Conservation (phyloP, 345 rosid species). For the Anacardium occidentale region DNA sequence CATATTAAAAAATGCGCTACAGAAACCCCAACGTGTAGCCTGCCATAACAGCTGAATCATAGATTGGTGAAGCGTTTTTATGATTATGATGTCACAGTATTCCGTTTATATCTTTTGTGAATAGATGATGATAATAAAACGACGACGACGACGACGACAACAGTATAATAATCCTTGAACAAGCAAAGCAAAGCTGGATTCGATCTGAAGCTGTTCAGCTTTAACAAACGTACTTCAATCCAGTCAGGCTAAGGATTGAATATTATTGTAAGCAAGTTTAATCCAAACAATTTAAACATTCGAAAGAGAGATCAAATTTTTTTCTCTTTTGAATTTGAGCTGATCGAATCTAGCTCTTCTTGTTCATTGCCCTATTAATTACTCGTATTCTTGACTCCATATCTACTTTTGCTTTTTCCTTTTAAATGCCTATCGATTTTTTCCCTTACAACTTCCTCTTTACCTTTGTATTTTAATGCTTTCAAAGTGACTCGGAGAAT, state of each 20-base stretch:
- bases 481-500: too few relatives aligned
- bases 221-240: too few relatives aligned
- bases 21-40: constrained; percentile 8
- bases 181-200: too few relatives aligned
- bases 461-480: neutral
- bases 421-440: too few relatives aligned
- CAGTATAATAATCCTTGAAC: neutral
- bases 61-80: neutral
- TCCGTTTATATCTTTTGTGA: neutral
- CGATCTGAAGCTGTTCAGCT: too few relatives aligned
- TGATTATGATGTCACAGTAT: neutral
- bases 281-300: too few relatives aligned
- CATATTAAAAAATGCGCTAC: neutral
- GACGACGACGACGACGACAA: neutral
- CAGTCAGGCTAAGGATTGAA: too few relatives aligned
- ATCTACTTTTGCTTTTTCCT: too few relatives aligned
- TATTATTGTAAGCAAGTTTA: too few relatives aligned
- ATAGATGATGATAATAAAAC: neutral
- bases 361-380: neutral
- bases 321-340: too few relatives aligned
- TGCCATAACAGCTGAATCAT: constrained; percentile 23
- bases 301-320: too few relatives aligned
- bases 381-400: constrained; percentile 1
- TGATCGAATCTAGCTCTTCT: too few relatives aligned
- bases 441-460: neutral